Percentiles rank a stretch among this genome's conserved stretches.
These are phyloP conservation scores for Pezicula neosporulosa DNA, from an alignment of 2,329 filamentous ascomycete species.

Conservation along the genomic window DNA sequence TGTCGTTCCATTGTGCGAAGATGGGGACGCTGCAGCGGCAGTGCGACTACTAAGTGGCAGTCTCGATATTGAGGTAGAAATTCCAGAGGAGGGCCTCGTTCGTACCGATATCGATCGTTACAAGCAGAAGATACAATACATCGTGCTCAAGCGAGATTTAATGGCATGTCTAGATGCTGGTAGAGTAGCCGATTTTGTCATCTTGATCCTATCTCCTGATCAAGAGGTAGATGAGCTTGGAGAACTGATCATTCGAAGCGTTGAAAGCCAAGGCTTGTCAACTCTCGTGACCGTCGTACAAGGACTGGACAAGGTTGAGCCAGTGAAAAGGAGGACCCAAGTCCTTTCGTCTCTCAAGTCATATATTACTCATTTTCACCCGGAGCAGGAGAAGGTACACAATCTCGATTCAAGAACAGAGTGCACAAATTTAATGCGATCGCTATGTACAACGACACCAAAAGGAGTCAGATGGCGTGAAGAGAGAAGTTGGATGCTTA, in stretches of 20 bases:
- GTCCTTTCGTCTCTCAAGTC: slow-evolving; percentile 82
- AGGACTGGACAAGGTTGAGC: slow-evolving; percentile 72
- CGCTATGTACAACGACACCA: slow-evolving; percentile 85
- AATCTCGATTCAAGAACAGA: slow-evolving; percentile 87
- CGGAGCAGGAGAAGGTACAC: slow-evolving; percentile 85
- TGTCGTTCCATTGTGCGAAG: slow-evolving; percentile 76
- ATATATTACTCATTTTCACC: slow-evolving; percentile 93
- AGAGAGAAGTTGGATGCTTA: slow-evolving; percentile 90
- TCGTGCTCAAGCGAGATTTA: slow-evolving; percentile 71
- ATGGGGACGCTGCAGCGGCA: slow-evolving; percentile 64
- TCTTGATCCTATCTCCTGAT: slow-evolving; percentile 78
- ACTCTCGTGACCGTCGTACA: slow-evolving; percentile 87
- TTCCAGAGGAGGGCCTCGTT: slow-evolving; percentile 53
- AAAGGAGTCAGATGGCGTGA: slow-evolving; percentile 97
- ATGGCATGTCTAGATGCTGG: slow-evolving; percentile 80
- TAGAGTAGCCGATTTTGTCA: slow-evolving; percentile 84
- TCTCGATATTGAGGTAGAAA: slow-evolving; percentile 70
- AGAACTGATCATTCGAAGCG: slow-evolving; percentile 78
- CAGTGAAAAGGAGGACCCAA: slow-evolving; percentile 72
- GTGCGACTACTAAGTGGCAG: slow-evolving; percentile 72
- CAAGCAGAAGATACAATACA: slow-evolving; percentile 89
- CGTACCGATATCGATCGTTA: slow-evolving; percentile 81
- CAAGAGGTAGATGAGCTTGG: slow-evolving; percentile 82
- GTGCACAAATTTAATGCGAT: slow-evolving; percentile 84
- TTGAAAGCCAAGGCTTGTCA: slow-evolving; percentile 92